Evolutionary conservation across 192 early-diverging fungal genomes (phyloP), one percentile per base, ranked within the genome.

Genomic region (Thamnidium elegans): DNA sequence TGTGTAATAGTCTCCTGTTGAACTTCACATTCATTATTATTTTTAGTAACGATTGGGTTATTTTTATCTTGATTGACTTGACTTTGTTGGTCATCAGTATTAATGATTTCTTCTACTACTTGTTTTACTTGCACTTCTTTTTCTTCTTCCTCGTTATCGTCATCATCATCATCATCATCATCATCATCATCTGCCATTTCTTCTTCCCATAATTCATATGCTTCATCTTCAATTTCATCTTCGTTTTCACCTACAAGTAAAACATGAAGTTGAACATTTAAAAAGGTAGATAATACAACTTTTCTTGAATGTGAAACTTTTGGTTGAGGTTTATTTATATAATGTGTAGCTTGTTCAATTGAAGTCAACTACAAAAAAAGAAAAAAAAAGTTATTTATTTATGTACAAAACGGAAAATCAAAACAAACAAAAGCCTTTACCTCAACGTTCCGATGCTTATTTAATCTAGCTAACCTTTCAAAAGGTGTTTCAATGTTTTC

Each of bases 401-500:
- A 15, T 56, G 3, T 48, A 19, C 21, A n/a, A 26, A 39, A n/a
- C 15, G 21, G 20, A 4, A 70, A 30, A 15, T 7, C 11, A 9
- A 14, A 17, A 0, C 7, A 4, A 17, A 17, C 31, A 56, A 42
- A 39, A 14, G 58, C 34, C 13, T 42, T 66, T n/a, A 81, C 63
- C 43, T 84, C 79, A 3, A 92, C 82, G 71, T 92, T 92, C 23
- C 80, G 70, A 48, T 81, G 77, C 56, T 88, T 87, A 70, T 92
- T 91, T 21, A 92, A 70, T 48, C 91, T 79, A 14, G 89, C 91
- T 31, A 92, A 67, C 23, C 88, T 79, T 62, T 92, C 91, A 66
- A 76, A 87, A 0, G 91, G 91, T 62, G 87, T 84, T 71, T 92
- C 91, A 56, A 92, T 85, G 65, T 92, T 90, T 65, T 93, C 91